Evolutionary conservation across 345 rosid species (phyloP).

Genomic region (Psidium friedrichsthalianum): DNA sequence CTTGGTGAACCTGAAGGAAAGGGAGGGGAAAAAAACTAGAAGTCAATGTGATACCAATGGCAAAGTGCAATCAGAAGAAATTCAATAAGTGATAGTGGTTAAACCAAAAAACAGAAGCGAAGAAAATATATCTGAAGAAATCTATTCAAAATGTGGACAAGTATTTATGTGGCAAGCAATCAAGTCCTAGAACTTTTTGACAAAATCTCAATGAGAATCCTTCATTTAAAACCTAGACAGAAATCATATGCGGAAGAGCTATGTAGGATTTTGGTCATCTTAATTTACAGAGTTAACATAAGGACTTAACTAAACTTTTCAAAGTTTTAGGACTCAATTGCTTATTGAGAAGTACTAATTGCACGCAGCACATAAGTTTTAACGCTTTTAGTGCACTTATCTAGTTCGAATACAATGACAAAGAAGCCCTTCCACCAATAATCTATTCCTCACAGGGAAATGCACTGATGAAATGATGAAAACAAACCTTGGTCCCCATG

Average conservation of each 20-base stretch:
- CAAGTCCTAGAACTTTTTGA: not conserved
- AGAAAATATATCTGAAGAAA: not conserved
- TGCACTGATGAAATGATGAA: not conserved
- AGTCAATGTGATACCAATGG: not conserved
- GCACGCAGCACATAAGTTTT: not conserved
- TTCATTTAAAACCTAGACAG: not conserved
- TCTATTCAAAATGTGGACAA: not conserved
- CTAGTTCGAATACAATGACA: not conserved
- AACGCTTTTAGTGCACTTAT: not conserved
- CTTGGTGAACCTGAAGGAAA: conserved; percentile 52
- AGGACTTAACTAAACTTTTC: not conserved
- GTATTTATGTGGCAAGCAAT: not conserved
- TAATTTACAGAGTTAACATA: not conserved
- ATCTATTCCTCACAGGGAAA: not conserved
- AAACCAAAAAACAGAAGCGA: not conserved
- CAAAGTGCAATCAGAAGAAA: not conserved
- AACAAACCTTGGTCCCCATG: conserved; percentile 96
- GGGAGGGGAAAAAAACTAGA: not conserved
- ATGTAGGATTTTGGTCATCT: not conserved
- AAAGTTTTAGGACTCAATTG: not conserved
- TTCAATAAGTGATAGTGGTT: not conserved
- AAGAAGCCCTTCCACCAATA: not conserved
- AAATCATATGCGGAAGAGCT: not conserved
- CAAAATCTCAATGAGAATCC: not conserved
- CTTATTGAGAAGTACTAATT: not conserved